A percentile compares a stretch with the other conserved stretches of the same genome.
Evolutionary conservation across 1,284 basidiomycete genomes (phyloP).

Genomic region (Vanrija humicola): DNA sequence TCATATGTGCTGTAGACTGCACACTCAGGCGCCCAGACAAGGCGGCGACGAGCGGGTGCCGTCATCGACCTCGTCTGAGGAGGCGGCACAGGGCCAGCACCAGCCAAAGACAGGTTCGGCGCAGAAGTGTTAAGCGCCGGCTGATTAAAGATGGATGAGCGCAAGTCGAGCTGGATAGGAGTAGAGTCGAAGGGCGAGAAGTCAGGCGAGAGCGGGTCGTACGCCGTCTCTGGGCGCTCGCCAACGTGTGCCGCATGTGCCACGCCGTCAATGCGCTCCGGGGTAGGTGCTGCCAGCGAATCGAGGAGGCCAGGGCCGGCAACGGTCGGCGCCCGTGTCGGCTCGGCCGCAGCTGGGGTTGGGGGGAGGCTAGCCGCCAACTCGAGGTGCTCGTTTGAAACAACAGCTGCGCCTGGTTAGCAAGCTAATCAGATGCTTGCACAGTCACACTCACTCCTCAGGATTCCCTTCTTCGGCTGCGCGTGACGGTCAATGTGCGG

Average conservation of each 20-base stretch:
- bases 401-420: constrained; percentile 49
- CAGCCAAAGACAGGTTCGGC: constrained; percentile 67
- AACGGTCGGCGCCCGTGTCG: constrained; percentile 26
- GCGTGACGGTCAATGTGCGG: constrained; percentile 61
- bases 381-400: constrained; percentile 34
- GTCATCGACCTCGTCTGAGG: constrained; percentile 30
- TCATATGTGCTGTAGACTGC: constrained; percentile 96
- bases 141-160: constrained; percentile 19
- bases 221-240: constrained; percentile 19
- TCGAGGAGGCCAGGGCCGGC: constrained; percentile 62
- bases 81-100: constrained; percentile 41
- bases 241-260: constrained; percentile 56
- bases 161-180: constrained; percentile 15
- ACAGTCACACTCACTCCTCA: constrained; percentile 68
- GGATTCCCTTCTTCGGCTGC: constrained; percentile 74
- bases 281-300: constrained; percentile 70
- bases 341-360: constrained; percentile 57
- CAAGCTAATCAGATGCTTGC: neutral
- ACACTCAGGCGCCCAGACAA: constrained; percentile 85
- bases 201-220: constrained; percentile 56
- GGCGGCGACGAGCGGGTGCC: constrained; percentile 54
- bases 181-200: constrained; percentile 51
- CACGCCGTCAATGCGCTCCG: constrained; percentile 79
- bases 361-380: constrained; percentile 54
- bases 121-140: constrained; percentile 60